Percentiles rank a stretch among this genome's conserved stretches.
Conservation (phyloP, 257 asterid genomes). For the Solanum medicagineum region DNA sequence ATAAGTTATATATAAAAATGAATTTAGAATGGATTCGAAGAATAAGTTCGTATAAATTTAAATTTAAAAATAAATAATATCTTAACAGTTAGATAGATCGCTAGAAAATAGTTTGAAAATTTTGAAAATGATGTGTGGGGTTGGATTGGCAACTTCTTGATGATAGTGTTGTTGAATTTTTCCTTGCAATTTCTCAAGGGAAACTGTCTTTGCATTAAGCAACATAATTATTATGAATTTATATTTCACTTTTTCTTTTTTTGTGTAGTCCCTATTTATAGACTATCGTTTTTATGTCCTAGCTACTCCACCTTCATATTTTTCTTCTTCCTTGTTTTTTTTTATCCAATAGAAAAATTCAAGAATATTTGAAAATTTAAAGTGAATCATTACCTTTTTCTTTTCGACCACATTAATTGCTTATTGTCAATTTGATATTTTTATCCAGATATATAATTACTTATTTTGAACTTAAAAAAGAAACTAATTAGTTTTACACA, state of each 20-base stretch:
- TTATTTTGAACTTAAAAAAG: too few relatives aligned
- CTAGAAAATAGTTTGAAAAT: neutral
- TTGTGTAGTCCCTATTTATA: neutral
- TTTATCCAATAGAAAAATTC: too few relatives aligned
- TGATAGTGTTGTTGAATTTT: neutral
- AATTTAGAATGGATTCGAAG: neutral
- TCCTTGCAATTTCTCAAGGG: neutral
- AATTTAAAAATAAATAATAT: accelerated
- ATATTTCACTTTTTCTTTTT: neutral
- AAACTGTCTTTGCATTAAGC: neutral
- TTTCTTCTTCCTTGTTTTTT: neutral
- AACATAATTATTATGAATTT: neutral
- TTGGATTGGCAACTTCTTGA: neutral
- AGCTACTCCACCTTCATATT: neutral
- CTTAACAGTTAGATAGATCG: neutral
- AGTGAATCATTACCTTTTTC: too few relatives aligned
- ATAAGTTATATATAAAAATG: neutral
- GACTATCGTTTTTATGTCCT: neutral
- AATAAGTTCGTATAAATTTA: too few relatives aligned
- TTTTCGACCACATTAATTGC: too few relatives aligned
- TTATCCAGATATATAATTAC: too few relatives aligned
- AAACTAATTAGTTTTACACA: too few relatives aligned
- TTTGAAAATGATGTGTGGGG: neutral
- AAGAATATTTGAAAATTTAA: too few relatives aligned
- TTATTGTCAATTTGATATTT: too few relatives aligned